These are phyloP conservation scores for Chaetomium strumarium DNA, from an alignment of 2,329 filamentous ascomycete genomes.

Conservation along the genomic window DNA sequence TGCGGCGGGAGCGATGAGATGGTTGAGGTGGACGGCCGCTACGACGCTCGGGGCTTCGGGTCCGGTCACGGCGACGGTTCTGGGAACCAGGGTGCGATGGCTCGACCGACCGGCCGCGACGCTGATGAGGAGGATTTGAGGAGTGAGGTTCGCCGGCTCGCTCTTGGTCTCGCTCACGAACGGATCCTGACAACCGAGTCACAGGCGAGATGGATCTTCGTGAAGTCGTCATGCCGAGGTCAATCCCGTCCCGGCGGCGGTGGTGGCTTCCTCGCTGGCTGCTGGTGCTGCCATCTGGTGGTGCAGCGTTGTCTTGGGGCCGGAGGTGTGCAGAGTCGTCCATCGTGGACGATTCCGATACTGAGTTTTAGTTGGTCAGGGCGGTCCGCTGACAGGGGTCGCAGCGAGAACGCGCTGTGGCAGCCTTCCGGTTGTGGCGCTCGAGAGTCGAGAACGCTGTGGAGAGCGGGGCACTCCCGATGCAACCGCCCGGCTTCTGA, in stretches of 20 bases:
- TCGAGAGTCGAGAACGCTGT: neutral
- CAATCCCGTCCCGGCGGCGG: conserved; percentile 33
- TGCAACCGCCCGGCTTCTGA: neutral
- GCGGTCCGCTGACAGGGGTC: conserved; percentile 25
- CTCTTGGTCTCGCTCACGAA: conserved; percentile 32
- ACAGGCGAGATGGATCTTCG: conserved; percentile 26
- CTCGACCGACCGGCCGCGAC: conserved; percentile 15
- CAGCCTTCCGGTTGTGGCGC: neutral
- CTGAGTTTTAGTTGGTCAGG: conserved; percentile 19
- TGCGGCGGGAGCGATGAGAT: conserved; percentile 18
- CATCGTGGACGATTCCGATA: conserved; percentile 27
- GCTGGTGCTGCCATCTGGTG: conserved; percentile 38
- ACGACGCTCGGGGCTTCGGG: conserved; percentile 19
- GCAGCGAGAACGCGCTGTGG: conserved; percentile 4
- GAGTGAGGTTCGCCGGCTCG: conserved; percentile 29
- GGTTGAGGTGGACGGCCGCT: conserved; percentile 12
- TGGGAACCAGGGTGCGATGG: conserved; percentile 14
- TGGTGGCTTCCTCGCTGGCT: conserved; percentile 29
- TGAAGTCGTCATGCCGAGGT: conserved; percentile 32
- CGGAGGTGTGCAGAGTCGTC: conserved; percentile 22
- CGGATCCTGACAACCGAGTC: conserved; percentile 24
- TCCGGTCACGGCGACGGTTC: conserved; percentile 17
- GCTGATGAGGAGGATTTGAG: conserved; percentile 4
- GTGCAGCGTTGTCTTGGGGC: conserved; percentile 35
- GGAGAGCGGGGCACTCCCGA: neutral